Conservation (phyloP, 768 basidiomycete genomes). For the Boletus coccyginus region DNA sequence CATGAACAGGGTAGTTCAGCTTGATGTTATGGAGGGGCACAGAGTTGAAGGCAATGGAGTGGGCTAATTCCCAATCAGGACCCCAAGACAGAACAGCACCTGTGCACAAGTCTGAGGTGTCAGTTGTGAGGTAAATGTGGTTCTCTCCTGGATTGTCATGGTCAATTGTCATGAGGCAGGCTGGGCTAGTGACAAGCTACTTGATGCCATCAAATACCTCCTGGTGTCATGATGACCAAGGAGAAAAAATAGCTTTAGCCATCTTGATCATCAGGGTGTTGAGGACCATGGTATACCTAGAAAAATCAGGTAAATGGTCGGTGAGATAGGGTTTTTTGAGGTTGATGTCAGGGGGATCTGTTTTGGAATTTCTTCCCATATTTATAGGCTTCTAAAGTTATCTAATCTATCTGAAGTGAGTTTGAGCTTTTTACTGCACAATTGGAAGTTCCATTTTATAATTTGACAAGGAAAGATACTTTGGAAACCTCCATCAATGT, state of each 20-base stretch:
- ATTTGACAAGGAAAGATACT: no score
- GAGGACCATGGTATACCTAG: not conserved
- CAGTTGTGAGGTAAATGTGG: slow-evolving; percentile 14
- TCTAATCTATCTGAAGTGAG: no score
- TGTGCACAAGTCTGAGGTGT: slow-evolving; percentile 4
- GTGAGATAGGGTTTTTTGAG: not conserved
- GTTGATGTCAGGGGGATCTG: no score
- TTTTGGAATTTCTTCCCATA: no score
- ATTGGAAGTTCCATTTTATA: no score
- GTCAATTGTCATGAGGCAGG: slow-evolving; percentile 33
- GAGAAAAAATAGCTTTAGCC: not conserved
- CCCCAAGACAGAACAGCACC: not conserved
- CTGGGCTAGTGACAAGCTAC: slow-evolving; percentile 14
- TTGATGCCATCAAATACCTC: slow-evolving; percentile 24
- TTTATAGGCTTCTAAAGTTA: no score
- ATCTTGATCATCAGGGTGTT: not conserved
- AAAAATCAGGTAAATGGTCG: not conserved
- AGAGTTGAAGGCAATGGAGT: not conserved
- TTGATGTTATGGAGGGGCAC: not conserved
- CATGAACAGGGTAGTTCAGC: slow-evolving; percentile 32
- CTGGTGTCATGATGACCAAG: not conserved
- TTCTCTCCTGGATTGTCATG: slow-evolving; percentile 24
- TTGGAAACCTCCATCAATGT: no score
- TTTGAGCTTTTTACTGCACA: no score
- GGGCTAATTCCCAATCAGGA: not conserved